Percentiles rank a stretch among this genome's conserved stretches.
phyloP scores from a whole-genome alignment of 352 stramenopile genomes.

The Phytopythium kandeliae region DNA sequence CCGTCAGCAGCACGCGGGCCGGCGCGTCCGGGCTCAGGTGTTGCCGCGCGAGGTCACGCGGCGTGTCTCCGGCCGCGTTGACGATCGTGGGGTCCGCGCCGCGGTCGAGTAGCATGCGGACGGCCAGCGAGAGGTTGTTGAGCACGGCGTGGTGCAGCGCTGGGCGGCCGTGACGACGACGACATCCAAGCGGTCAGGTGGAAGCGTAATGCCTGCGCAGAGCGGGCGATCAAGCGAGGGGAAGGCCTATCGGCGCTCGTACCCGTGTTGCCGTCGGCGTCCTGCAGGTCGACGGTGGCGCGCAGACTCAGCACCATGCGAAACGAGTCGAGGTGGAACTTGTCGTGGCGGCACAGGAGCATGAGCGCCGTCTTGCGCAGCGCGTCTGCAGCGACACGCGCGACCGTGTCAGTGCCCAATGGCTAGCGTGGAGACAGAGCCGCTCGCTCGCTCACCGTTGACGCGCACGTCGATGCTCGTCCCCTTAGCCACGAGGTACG shows the following conservation, averaged over 20 bases:
- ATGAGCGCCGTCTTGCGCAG: conserved; percentile 57
- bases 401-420: too few relatives aligned
- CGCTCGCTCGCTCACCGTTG: conserved; percentile 32
- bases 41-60: conserved; percentile 36
- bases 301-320: conserved; percentile 77
- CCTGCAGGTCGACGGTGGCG: conserved; percentile 40
- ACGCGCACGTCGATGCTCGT: conserved; percentile 53
- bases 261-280: conserved; percentile 69
- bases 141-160: conserved; percentile 58
- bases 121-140: conserved; percentile 55
- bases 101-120: conserved; percentile 65
- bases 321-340: conserved; percentile 78
- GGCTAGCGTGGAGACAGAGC: not conserved
- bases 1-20: conserved; percentile 37
- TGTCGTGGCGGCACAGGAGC: conserved; percentile 58
- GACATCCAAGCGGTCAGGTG: too few relatives aligned
- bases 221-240: not conserved
- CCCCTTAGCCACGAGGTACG: conserved; percentile 75
- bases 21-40: conserved; percentile 30
- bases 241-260: not conserved
- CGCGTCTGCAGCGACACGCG: conserved; percentile 18
- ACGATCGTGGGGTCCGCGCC: conserved; percentile 32
- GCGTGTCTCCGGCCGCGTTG: conserved; percentile 43
- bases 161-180: conserved; percentile 8
- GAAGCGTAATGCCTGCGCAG: too few relatives aligned